Evolutionary conservation across 768 basidiomycete genomes (phyloP), one percentile per base, ranked within the genome.

Genomic region (Grammothele lineata): DNA sequence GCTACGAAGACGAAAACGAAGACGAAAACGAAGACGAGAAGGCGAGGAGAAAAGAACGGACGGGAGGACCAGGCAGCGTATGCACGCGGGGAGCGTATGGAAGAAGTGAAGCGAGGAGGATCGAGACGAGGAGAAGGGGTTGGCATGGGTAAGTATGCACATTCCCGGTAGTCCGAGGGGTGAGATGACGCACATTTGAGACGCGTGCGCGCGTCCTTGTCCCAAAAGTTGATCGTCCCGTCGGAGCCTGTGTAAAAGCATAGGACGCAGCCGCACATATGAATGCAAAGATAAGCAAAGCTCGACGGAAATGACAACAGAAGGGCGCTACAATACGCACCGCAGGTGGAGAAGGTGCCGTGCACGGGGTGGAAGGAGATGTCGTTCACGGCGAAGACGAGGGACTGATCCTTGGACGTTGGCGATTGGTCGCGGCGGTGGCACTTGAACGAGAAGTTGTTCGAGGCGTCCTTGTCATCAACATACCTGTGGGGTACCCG

Each of bases 191-290:
- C 56, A 93, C 92, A 83, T 71, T 94, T 96, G 70, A 97, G 77
- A 33, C 94, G 84, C 6, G 87, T 92, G 48, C 92, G 85, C 7
- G 87, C 83, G 57, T 94, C 87, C 68, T 92, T 93, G 67, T 96
- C 92, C 92, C 92, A 95, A 66, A 87, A 90, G 74, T 91, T 87
- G 62, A 93, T 83, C 3, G 85, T 85, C 17, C 91, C 91, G 55
- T 93, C 91, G 35, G 86, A 76, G 9, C 87, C 86, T 87, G 40
- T n/a, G n/a, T n/a, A n/a, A n/a, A n/a, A n/a, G n/a, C n/a, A n/a
- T n/a, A n/a, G n/a, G n/a, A n/a, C n/a, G n/a, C 3, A 6, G 40
- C 15, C 10, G 7, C 19, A 11, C 23, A 12, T 42, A 19, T 8
- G 48, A n/a, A n/a, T n/a, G n/a, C n/a, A n/a, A n/a, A n/a, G 38